Evolutionary conservation across 805 yeast species (phyloP).

Genomic region (Kodamaea kaohsiungensis): DNA sequence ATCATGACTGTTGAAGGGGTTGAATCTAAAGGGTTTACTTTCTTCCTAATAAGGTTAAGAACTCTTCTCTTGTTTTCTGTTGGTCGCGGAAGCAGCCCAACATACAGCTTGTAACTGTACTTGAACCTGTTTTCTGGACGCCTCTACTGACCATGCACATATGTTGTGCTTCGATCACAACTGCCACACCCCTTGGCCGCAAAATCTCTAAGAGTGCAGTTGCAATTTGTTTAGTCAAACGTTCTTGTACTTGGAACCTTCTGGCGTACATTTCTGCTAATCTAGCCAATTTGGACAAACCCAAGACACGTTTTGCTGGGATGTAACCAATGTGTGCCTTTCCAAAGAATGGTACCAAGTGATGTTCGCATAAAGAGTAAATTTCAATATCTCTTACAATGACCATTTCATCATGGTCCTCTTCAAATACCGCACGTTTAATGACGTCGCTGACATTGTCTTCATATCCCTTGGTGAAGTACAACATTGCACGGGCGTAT

Average conservation of each 20-base stretch:
- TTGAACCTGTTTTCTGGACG: conserved; percentile 91
- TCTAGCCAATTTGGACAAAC: conserved; percentile 89
- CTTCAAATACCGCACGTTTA: conserved; percentile 94
- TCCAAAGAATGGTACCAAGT: conserved; percentile 95
- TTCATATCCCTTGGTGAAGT: conserved; percentile 94
- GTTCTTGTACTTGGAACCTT: conserved; percentile 96
- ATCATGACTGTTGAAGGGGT: conserved; percentile 3
- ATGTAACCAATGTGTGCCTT: conserved; percentile 98
- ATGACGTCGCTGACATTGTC: conserved; percentile 90
- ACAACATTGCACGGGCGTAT: conserved; percentile 95
- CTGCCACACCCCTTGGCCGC: conserved; percentile 96
- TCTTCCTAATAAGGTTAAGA: conserved; percentile 76
- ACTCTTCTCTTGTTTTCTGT: conserved; percentile 96
- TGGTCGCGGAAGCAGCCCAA: conserved; percentile 92
- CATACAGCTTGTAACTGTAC: conserved; percentile 96
- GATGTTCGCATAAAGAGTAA: conserved; percentile 94
- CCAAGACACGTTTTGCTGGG: conserved; percentile 90
- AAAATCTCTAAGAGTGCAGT: conserved; percentile 90
- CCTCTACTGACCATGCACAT: conserved; percentile 99
- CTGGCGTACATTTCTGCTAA: conserved; percentile 96
- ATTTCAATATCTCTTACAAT: conserved; percentile 93
- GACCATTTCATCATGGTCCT: conserved; percentile 99
- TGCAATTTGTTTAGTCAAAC: conserved; percentile 95
- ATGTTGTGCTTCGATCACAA: conserved; percentile 95
- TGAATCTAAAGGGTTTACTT: conserved; percentile 25